Evolutionary conservation across 345 rosid genomes (phyloP).

Genomic region (Clarkia xantiana): DNA sequence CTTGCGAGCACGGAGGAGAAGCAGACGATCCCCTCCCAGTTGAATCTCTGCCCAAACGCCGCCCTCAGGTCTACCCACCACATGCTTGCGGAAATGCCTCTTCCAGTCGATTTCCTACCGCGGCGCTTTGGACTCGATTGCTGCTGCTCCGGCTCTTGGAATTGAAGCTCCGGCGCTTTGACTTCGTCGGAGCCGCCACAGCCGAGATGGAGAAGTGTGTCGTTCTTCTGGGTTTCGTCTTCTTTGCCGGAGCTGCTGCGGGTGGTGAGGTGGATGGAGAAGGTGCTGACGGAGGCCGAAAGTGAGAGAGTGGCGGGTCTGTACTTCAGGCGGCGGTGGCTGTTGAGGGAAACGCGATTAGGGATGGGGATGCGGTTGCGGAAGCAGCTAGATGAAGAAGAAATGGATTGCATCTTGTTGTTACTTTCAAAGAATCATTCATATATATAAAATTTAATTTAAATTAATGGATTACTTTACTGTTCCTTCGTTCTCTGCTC

Average conservation of each 20-base stretch:
- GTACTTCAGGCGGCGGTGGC: constrained; percentile 10
- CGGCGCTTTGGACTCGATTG: constrained; percentile 9
- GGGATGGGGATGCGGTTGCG: constrained; percentile 32
- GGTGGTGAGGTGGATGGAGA: constrained; percentile 20
- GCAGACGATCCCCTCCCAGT: constrained; percentile 67
- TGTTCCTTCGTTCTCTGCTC: too few species aligned
- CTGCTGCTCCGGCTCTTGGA: constrained; percentile 1
- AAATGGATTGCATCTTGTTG: constrained; percentile 7
- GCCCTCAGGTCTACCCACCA: constrained; percentile 93
- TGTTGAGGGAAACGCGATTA: constrained; percentile 11
- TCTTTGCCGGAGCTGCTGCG: constrained; percentile 27
- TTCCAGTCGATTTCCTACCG: constrained; percentile 4
- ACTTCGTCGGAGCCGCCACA: constrained; percentile 8
- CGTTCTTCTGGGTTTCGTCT: constrained; percentile 7
- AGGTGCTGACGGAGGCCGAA: constrained; percentile 12
- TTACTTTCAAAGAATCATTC: background rate
- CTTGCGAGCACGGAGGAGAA: constrained; percentile 37
- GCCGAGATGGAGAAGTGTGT: constrained; percentile 16
- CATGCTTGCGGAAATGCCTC: constrained; percentile 54
- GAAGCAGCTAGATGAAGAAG: constrained; percentile 7
- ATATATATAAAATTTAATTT: too few species aligned
- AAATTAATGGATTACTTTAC: too few species aligned
- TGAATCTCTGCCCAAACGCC: constrained; percentile 78
- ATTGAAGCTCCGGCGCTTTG: constrained; percentile 21
- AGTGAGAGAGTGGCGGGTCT: constrained; percentile 18